Conservation (phyloP, 148 eudicot genomes). For the Rhododendron vialii region DNA sequence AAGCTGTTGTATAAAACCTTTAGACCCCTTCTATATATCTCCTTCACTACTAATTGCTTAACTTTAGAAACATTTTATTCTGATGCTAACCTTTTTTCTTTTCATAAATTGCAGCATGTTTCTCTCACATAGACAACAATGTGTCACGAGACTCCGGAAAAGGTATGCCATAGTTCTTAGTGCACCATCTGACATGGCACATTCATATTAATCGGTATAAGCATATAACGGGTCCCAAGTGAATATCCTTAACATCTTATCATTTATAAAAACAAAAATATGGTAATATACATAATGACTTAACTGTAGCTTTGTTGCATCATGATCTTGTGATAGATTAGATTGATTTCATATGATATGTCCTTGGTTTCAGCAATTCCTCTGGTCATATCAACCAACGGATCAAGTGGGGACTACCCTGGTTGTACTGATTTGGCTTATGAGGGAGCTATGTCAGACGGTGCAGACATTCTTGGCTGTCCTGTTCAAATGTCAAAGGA, state of each 20-base stretch:
- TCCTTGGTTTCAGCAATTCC: slow-evolving; percentile 44
- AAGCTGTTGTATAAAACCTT: not conserved
- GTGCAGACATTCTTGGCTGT: slow-evolving; percentile 83
- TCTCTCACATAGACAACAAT: slow-evolving; percentile 55
- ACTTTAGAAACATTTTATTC: not conserved
- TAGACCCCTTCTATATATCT: not conserved
- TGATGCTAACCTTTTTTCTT: slow-evolving; percentile 18
- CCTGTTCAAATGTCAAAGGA: slow-evolving; percentile 82
- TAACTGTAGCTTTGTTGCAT: not conserved
- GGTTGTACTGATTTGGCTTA: slow-evolving; percentile 83
- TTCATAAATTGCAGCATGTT: slow-evolving; percentile 57
- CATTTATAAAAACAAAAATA: not conserved
- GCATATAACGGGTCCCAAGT: not conserved
- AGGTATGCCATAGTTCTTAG: slow-evolving; percentile 36
- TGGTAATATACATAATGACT: not conserved
- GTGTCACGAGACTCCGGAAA: slow-evolving; percentile 15
- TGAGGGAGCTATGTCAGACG: slow-evolving; percentile 63
- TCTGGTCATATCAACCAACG: slow-evolving; percentile 61
- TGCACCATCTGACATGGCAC: not conserved
- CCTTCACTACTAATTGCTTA: not conserved
- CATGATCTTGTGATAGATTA: not conserved
- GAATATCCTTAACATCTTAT: not conserved
- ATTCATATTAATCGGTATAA: not conserved
- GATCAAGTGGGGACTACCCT: slow-evolving; percentile 93
- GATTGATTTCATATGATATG: slow-evolving; percentile 3